phyloP scores from a whole-genome alignment of 306 rosid genomes.

The Lathyrus oleraceus region DNA sequence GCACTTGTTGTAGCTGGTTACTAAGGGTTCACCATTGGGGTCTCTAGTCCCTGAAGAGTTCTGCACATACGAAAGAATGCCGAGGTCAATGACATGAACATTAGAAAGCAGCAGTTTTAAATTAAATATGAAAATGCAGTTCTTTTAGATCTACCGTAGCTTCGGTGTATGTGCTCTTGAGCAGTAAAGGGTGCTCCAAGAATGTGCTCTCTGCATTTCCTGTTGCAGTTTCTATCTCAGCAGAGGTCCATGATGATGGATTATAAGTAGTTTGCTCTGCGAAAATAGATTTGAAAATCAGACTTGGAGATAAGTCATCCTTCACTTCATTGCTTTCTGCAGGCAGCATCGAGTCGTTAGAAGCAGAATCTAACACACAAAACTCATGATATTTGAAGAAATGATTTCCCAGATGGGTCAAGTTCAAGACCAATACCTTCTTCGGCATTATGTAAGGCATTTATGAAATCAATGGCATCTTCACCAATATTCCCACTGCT shows the following conservation, averaged over 20 bases:
- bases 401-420: constrained; percentile 38
- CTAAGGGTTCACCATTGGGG: constrained; percentile 78
- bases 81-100: neutral
- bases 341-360: constrained; percentile 30
- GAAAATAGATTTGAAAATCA: constrained; percentile 34
- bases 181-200: constrained; percentile 70
- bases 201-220: constrained; percentile 67
- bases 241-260: constrained; percentile 81
- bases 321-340: constrained; percentile 41
- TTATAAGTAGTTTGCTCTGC: constrained; percentile 43
- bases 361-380: constrained; percentile 38
- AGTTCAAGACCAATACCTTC: constrained; percentile 43
- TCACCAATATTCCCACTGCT: constrained; percentile 45
- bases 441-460: constrained; percentile 51
- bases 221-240: constrained; percentile 79
- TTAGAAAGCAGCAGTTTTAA: constrained; percentile 24
- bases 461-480: constrained; percentile 56
- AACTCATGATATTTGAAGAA: constrained; percentile 28
- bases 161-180: constrained; percentile 79
- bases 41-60: constrained; percentile 72
- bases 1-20: constrained; percentile 75
- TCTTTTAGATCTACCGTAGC: constrained; percentile 55
- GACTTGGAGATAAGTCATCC: constrained; percentile 39
- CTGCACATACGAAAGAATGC: constrained; percentile 44
- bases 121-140: constrained; percentile 6